These are phyloP conservation scores for Quercus agrifolia DNA, from an alignment of 306 rosid genomes.

Conservation along the genomic window DNA sequence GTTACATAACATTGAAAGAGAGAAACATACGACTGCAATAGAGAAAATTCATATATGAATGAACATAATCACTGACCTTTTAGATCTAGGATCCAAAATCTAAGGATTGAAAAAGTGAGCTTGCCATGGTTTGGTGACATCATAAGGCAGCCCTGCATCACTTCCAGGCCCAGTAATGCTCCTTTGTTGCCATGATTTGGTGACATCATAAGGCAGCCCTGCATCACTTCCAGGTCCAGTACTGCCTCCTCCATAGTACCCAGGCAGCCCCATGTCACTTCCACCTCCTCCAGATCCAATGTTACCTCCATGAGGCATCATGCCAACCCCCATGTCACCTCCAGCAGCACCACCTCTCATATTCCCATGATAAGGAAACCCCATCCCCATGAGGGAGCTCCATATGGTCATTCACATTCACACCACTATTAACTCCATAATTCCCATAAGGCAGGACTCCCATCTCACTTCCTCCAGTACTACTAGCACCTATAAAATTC, in stretches of 20 bases:
- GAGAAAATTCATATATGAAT: no score
- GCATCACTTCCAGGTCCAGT: neutral
- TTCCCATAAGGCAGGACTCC: neutral
- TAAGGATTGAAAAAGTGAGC: no score
- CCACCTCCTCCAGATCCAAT: neutral
- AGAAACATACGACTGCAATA: no score
- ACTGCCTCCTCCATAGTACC: neutral
- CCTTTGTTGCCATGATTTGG: no score
- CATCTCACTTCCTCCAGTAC: neutral
- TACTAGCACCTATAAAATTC: neutral
- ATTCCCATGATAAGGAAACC: neutral
- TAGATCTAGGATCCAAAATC: no score
- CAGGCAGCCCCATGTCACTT: neutral
- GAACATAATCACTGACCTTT: no score
- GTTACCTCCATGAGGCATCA: neutral
- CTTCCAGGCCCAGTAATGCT: neutral
- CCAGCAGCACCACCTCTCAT: neutral
- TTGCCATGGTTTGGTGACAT: no score
- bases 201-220: neutral
- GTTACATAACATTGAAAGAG: no score
- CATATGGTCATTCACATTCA: neutral
- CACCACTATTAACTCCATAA: neutral
- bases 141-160: neutral
- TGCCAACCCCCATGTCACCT: neutral
- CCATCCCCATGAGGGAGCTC: neutral